Percentiles rank a stretch among this genome's conserved stretches.
phyloP scores from a whole-genome alignment of 805 yeast genomes.

The Candida xyloterini region DNA sequence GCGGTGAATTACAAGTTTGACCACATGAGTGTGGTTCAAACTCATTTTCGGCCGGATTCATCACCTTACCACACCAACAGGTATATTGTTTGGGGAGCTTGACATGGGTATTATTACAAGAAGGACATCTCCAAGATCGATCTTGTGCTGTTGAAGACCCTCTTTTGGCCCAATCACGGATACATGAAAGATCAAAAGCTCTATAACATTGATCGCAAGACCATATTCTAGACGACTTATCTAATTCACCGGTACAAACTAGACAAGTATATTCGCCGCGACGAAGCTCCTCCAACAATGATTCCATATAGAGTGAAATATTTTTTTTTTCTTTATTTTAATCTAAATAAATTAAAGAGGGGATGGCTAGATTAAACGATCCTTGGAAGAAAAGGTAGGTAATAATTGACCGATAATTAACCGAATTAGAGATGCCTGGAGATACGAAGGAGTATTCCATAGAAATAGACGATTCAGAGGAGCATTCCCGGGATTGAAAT shows the following conservation, averaged over 20 bases:
- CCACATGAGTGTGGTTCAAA: conserved; percentile 86
- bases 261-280: conserved; percentile 77
- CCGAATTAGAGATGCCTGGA: conserved; percentile 76
- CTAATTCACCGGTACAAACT: conserved; percentile 84
- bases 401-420: not conserved
- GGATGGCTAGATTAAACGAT: conserved; percentile 32
- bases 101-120: conserved; percentile 54
- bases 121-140: conserved; percentile 82
- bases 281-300: conserved; percentile 56
- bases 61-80: conserved; percentile 87
- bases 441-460: conserved; percentile 79
- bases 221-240: conserved; percentile 66
- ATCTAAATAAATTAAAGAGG: conserved; percentile 1
- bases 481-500: conserved; percentile 77
- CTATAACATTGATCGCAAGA: conserved; percentile 74
- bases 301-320: not conserved
- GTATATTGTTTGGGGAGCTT: conserved; percentile 55
- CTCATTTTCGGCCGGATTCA: conserved; percentile 59
- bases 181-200: conserved; percentile 83
- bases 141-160: conserved; percentile 62
- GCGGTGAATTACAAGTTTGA: conserved; percentile 63
- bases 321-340: not conserved
- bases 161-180: conserved; percentile 79
- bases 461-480: conserved; percentile 65
- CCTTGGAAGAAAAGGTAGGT: conserved; percentile 46